Conservation (phyloP, 495 filamentous ascomycete species). For the Penicillium desertorum region DNA sequence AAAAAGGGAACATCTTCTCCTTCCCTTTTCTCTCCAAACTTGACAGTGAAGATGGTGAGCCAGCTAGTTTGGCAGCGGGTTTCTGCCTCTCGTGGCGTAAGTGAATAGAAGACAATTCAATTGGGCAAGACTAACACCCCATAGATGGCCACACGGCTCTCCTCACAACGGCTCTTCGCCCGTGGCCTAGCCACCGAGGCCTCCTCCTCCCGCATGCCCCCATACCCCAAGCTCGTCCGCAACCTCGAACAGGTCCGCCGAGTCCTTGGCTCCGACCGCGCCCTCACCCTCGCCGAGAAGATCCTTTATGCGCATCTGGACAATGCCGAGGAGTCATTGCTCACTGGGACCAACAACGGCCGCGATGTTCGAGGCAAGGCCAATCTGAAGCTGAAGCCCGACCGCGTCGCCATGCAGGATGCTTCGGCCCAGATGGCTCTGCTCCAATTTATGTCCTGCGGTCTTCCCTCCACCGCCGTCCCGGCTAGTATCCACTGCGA, state of each 20-base stretch:
- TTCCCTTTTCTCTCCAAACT: conserved; percentile 25
- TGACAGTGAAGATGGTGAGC: conserved; percentile 33
- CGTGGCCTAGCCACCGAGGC: conserved; percentile 36
- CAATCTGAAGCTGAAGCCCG: conserved; percentile 95
- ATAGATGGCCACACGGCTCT: conserved; percentile 32
- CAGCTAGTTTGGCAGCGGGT: conserved; percentile 38
- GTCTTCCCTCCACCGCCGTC: conserved; percentile 85
- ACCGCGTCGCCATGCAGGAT: conserved; percentile 98
- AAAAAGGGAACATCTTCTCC: conserved; percentile 22
- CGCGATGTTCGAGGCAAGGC: conserved; percentile 76
- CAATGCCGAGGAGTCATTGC: conserved; percentile 62
- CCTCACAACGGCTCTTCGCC: conserved; percentile 28
- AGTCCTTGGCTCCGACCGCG: conserved; percentile 43
- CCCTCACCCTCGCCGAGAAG: conserved; percentile 91
- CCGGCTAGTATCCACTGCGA: conserved; percentile 98
- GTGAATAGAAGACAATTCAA: conserved; percentile 12
- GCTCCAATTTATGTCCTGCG: conserved; percentile 97
- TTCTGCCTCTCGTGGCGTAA: conserved; percentile 34
- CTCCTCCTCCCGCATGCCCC: conserved; percentile 35
- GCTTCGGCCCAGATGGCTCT: conserved; percentile 98
- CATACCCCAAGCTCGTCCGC: conserved; percentile 34
- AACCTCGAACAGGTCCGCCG: conserved; percentile 35
- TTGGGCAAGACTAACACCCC: conserved; percentile 6
- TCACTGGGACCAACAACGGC: conserved; percentile 58
- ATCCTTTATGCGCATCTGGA: conserved; percentile 95